phyloP scores from a whole-genome alignment of 1,139 yeast genomes.

The Yamadazyma triangularis region DNA sequence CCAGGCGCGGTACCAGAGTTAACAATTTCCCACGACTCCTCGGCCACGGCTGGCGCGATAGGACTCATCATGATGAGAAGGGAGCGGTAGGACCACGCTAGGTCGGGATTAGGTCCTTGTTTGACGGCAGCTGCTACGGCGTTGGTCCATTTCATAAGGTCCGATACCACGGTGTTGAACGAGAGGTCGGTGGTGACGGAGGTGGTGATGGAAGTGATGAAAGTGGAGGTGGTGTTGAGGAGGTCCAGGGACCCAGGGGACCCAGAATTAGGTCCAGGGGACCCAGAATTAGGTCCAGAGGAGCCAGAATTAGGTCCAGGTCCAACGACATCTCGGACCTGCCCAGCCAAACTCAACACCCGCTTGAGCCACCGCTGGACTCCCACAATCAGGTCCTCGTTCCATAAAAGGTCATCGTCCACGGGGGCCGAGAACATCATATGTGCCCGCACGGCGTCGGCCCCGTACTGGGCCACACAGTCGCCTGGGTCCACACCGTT shows the following conservation, averaged over 20 bases:
- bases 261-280: no score
- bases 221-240: neutral
- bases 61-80: conserved; percentile 63
- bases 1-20: no score
- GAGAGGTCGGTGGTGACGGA: conserved; percentile 60
- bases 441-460: conserved; percentile 94
- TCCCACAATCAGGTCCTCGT: conserved; percentile 81
- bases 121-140: conserved; percentile 39
- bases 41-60: conserved; percentile 75
- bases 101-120: conserved; percentile 17
- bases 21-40: conserved; percentile 84
- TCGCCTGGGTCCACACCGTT: conserved; percentile 90
- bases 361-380: conserved; percentile 79
- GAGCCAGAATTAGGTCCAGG: no score
- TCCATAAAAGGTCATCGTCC: conserved; percentile 80
- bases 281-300: no score
- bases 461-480: conserved; percentile 77
- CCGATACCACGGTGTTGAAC: conserved; percentile 82
- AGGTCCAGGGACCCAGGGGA: no score
- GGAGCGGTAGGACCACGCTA: conserved; percentile 37
- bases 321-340: neutral
- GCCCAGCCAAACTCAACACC: conserved; percentile 43
- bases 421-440: conserved; percentile 93
- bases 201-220: neutral
- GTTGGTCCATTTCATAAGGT: conserved; percentile 82